Conservation (phyloP, 768 basidiomycete species). For the Mycena kentingensis region DNA sequence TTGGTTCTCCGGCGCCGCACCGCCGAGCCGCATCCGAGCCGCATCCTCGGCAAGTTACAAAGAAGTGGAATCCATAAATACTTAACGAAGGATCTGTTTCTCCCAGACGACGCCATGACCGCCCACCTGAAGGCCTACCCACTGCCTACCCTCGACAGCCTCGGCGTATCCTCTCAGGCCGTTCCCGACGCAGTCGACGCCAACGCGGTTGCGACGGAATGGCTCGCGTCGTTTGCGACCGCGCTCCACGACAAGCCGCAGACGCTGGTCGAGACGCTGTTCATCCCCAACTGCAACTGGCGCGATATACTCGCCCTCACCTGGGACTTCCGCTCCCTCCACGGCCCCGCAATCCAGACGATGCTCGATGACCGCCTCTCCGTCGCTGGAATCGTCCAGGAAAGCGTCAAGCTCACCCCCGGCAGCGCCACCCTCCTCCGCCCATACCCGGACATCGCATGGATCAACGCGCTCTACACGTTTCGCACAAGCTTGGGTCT, state of each 20-base stretch:
- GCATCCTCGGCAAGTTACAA: no score
- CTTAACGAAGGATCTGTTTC: no score
- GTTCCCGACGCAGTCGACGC: conserved; percentile 39
- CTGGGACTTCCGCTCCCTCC: conserved; percentile 64
- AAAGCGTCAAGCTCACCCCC: conserved; percentile 25
- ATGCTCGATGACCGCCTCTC: conserved; percentile 53
- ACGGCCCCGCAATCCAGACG: conserved; percentile 41
- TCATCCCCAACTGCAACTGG: conserved; percentile 51
- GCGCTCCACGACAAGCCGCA: conserved; percentile 36
- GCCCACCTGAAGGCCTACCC: not conserved
- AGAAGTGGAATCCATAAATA: no score
- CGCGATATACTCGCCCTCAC: conserved; percentile 63
- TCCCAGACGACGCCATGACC: no score
- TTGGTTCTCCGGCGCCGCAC: no score
- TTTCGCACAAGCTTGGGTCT: conserved; percentile 32
- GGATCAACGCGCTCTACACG: conserved; percentile 16
- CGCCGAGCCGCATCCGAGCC: no score
- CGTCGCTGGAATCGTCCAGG: conserved; percentile 24
- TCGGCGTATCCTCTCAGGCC: not conserved
- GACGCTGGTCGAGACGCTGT: conserved; percentile 35
- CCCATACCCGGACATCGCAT: conserved; percentile 42
- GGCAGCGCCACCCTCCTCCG: conserved; percentile 3
- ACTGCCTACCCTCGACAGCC: not conserved
- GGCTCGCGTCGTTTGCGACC: conserved; percentile 44
- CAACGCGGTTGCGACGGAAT: conserved; percentile 35